Conservation (phyloP, 2,329 filamentous ascomycete genomes). For the Penicillium expansum region DNA sequence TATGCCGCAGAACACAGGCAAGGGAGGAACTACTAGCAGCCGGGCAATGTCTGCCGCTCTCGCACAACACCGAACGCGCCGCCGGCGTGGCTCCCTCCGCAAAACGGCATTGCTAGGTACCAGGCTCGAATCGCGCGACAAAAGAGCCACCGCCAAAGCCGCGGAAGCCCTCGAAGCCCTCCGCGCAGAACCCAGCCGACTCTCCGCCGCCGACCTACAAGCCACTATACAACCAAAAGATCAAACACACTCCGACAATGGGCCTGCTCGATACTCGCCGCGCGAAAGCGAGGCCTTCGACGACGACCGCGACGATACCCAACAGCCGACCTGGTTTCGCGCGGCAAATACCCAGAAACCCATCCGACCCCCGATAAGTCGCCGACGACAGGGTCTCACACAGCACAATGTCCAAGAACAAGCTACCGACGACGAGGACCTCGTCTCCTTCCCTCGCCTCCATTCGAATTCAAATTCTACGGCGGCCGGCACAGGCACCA, state of each 20-base stretch:
- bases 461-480: constrained; percentile 30
- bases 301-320: constrained; percentile 7
- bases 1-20: constrained; percentile 17
- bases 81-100: constrained; percentile 77
- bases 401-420: constrained; percentile 63
- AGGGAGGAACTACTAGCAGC: constrained; percentile 34
- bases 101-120: constrained; percentile 80
- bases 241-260: constrained; percentile 8
- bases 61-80: constrained; percentile 58
- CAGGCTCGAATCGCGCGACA: constrained; percentile 37
- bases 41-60: constrained; percentile 51
- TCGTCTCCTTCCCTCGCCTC: constrained; percentile 61
- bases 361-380: constrained; percentile 25
- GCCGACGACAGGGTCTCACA: constrained; percentile 40
- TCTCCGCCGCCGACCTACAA: constrained; percentile 7
- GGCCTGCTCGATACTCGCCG: constrained; percentile 3
- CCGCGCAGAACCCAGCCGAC: constrained; percentile 10
- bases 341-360: constrained; percentile 16
- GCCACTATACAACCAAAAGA: constrained; percentile 2
- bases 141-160: constrained; percentile 23
- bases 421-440: constrained; percentile 81
- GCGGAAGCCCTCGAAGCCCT: constrained; percentile 20
- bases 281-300: constrained; percentile 14
- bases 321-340: constrained; percentile 21
- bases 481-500: constrained; percentile 12